phyloP scores from a whole-genome alignment of 2,329 filamentous ascomycete genomes.

The Colletotrichum kahawae region DNA sequence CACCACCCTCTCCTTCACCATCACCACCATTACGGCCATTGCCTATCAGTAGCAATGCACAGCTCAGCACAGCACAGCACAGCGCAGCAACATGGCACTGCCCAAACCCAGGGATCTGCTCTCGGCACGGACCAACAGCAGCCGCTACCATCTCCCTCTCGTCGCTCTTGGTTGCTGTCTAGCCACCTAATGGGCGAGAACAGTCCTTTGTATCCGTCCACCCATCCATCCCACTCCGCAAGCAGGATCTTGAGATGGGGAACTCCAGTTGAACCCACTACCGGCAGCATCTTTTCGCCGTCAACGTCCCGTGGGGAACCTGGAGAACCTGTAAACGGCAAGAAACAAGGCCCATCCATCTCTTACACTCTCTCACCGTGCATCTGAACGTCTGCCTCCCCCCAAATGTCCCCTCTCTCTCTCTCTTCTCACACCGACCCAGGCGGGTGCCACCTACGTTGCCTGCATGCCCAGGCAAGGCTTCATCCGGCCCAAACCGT shows the following conservation, averaged over 20 bases:
- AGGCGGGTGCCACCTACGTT: slow-evolving; percentile 14
- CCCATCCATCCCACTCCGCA: not conserved
- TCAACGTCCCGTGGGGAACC: not conserved
- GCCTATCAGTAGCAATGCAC: not conserved
- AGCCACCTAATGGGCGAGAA: not conserved
- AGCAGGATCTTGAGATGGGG: not conserved
- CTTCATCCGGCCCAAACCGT: slow-evolving; percentile 17
- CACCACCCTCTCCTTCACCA: not conserved
- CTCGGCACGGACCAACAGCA: slow-evolving; percentile 3
- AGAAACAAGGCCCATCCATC: not conserved
- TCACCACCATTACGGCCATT: not conserved
- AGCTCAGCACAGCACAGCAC: slow-evolving; percentile 8
- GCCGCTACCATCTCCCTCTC: not conserved
- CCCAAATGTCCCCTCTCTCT: not conserved
- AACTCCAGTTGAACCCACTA: not conserved
- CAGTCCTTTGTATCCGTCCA: not conserved
- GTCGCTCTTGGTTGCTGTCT: not conserved
- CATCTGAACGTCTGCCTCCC: not conserved
- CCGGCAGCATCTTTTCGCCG: not conserved
- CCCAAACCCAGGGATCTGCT: not conserved
- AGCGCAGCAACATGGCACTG: not conserved
- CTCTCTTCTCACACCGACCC: not conserved
- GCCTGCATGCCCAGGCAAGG: slow-evolving; percentile 7
- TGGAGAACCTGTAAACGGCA: not conserved
- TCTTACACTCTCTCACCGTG: not conserved